Evolutionary conservation across 176 grass and related monocot genomes (phyloP).

Genomic region (Musa schizocarpa): DNA sequence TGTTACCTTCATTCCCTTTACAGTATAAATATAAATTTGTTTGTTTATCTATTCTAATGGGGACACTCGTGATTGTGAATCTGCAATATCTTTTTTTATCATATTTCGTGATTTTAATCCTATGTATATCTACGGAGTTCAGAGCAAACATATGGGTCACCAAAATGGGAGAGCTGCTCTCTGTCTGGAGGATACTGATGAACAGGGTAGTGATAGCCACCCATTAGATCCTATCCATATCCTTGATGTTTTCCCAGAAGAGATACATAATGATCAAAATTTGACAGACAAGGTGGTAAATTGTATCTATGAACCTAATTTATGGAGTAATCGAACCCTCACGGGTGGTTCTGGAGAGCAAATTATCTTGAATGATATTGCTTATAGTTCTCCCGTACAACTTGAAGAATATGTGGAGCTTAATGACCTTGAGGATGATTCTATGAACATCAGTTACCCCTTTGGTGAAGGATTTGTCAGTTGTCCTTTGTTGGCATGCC

Average conservation of each 20-base stretch:
- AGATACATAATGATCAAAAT: constrained; percentile 47
- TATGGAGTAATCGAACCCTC: constrained; percentile 17
- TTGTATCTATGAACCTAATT: constrained; percentile 25
- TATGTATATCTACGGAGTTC: constrained; percentile 17
- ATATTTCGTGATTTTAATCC: constrained; percentile 1
- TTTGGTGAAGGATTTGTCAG: constrained; percentile 25
- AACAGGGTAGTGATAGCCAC: constrained; percentile 28
- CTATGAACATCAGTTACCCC: constrained; percentile 24
- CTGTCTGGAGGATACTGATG: constrained; percentile 26
- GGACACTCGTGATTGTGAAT: neutral
- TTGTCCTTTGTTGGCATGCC: constrained; percentile 33
- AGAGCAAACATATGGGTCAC: constrained; percentile 23
- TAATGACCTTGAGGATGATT: constrained; percentile 55
- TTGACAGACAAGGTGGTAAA: constrained; percentile 35
- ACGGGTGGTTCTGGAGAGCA: constrained; percentile 23
- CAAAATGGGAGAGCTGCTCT: constrained; percentile 27
- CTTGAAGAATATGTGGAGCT: constrained; percentile 58
- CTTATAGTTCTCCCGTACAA: constrained; percentile 26
- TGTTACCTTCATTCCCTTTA: too few species aligned
- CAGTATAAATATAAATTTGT: neutral
- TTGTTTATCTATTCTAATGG: too few species aligned
- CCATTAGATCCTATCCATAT: constrained; percentile 25
- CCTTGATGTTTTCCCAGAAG: constrained; percentile 28
- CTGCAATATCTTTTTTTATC: neutral
- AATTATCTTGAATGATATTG: constrained; percentile 18